phyloP scores from a whole-genome alignment of 2,329 filamentous ascomycete genomes.

The Ustilaginoidea virens region DNA sequence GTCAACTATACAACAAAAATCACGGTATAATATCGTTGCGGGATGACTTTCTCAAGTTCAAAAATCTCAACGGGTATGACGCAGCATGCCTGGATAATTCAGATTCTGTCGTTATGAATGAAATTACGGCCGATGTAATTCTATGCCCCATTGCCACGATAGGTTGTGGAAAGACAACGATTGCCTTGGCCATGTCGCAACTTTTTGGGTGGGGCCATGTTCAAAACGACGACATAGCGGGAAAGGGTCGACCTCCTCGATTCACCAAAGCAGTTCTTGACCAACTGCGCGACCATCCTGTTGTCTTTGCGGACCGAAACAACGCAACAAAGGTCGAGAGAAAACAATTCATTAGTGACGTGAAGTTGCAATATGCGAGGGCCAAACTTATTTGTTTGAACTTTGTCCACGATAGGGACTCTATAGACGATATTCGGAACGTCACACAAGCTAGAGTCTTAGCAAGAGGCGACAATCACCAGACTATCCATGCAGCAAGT shows the following conservation, averaged over 20 bases:
- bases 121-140: slow-evolving; percentile 53
- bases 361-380: slow-evolving; percentile 44
- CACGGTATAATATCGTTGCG: slow-evolving; percentile 90
- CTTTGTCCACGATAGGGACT: slow-evolving; percentile 68
- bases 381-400: slow-evolving; percentile 73
- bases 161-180: slow-evolving; percentile 91
- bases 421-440: slow-evolving; percentile 56
- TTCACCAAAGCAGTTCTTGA: slow-evolving; percentile 61
- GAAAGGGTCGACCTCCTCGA: slow-evolving; percentile 57
- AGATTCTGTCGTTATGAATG: slow-evolving; percentile 26
- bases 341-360: slow-evolving; percentile 71
- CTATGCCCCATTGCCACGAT: slow-evolving; percentile 88
- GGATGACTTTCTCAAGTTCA: slow-evolving; percentile 71
- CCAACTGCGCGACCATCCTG: slow-evolving; percentile 46
- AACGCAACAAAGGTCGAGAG: slow-evolving; percentile 84
- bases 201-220: slow-evolving; percentile 87
- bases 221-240: slow-evolving; percentile 92
- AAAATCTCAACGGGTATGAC: slow-evolving; percentile 75
- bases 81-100: slow-evolving; percentile 62
- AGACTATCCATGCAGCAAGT: slow-evolving; percentile 83
- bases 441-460: slow-evolving; percentile 69
- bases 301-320: slow-evolving; percentile 84
- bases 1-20: slow-evolving; percentile 62
- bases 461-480: slow-evolving; percentile 84
- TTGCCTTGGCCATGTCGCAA: slow-evolving; percentile 65